phyloP scores from a whole-genome alignment of 2,329 filamentous ascomycete genomes.

The Raffaelea albimanens region DNA sequence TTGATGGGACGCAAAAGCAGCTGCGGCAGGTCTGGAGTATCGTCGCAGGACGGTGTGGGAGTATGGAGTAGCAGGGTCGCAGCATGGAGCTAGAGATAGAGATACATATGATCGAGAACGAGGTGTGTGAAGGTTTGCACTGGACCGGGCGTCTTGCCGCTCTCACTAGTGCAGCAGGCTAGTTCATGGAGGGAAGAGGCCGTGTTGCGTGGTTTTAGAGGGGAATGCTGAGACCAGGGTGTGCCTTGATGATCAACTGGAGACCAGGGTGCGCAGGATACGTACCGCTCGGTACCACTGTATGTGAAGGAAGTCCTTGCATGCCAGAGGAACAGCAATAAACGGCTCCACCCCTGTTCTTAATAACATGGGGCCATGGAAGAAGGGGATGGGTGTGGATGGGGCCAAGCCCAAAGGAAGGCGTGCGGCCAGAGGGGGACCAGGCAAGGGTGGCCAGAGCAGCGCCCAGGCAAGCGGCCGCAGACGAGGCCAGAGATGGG shows the following conservation, averaged over 20 bases:
- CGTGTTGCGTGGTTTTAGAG: constrained; percentile 10
- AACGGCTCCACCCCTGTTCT: constrained; percentile 1
- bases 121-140: constrained; percentile 9
- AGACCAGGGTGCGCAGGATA: constrained; percentile 8
- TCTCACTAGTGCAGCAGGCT: constrained; percentile 5
- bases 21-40: background rate
- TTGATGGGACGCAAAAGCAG: too few relatives aligned
- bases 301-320: constrained; percentile 3
- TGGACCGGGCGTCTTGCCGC: constrained; percentile 8
- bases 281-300: constrained; percentile 5
- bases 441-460: background rate
- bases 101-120: background rate
- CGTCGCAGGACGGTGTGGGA: background rate
- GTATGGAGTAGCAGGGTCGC: too few relatives aligned
- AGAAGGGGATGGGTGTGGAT: background rate
- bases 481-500: too few relatives aligned
- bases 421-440: background rate
- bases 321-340: constrained; percentile 4
- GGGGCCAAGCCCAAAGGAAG: background rate
- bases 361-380: background rate
- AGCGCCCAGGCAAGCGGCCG: too few relatives aligned
- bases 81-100: background rate
- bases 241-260: background rate
- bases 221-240: constrained; percentile 1
- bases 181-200: constrained; percentile 3